Base-by-base conservation (phyloP, 2,329 filamentous ascomycete genomes). In the Aspergillus pseudotamarii region DNA sequence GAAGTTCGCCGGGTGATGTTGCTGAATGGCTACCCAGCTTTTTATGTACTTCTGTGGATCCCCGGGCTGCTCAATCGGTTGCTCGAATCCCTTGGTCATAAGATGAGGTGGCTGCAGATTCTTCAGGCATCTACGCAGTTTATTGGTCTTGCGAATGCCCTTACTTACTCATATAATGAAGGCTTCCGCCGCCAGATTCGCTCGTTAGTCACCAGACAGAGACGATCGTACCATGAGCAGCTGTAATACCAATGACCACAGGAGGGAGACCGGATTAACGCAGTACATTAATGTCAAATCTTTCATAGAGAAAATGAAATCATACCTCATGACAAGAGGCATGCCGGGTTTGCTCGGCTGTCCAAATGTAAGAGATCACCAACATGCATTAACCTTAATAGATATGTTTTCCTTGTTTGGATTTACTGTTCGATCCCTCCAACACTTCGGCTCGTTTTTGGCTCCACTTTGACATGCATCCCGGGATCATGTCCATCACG, bases 81-180 rank as follows among this genome's bases (percentile, higher is more conserved):
- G 30, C n/a, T 55, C 10, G 51, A 55, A 19, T 55, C 51, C 30
- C 32, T 55, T 26, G 51, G 32, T 26, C 32, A 38, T 16, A 21
- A 36, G 5, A 1, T 3, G 4, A 23, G 32, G n/a, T 55, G 51
- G 51, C 51, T 55, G 12, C 30, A 55, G 11, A 38, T 38, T 34
- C 32, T 55, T 3, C 51, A 55, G 9, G 51, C 51, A 16, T 55
- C 51, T 8, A 55, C 51, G 10, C 51, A 55, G 14, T 55, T 55
- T 12, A 38, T 55, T 11, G 51, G 51, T 11, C n/a, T 55, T 4
- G 51, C 51, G n/a, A 55, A 55, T 55, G 51, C 51, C 11, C 10
- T 55, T 26, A 55, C 51, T 1, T 55, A 55, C 16, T 55, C 51
- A 38, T 55, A 55, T 26, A 55, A 55, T 55, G 51, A 55, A 38